These are phyloP conservation scores for Fusarium pseudocircinatum DNA, from an alignment of 2,329 filamentous ascomycete genomes.

Conservation along the genomic window DNA sequence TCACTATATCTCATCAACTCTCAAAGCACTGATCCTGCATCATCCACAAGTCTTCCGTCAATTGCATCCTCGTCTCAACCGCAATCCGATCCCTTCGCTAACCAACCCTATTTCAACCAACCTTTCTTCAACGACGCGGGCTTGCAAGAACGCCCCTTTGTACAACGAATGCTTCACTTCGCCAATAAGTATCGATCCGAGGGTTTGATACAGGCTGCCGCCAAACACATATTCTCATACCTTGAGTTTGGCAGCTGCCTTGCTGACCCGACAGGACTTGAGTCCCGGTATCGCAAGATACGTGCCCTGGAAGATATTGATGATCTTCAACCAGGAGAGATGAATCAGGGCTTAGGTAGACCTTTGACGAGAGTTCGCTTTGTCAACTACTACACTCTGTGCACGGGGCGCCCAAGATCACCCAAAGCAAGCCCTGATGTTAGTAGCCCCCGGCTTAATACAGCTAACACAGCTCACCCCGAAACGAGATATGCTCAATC, in stretches of 20 bases:
- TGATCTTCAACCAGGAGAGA: constrained; percentile 53
- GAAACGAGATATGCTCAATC: background rate
- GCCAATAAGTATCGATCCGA: constrained; percentile 80
- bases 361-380: constrained; percentile 72
- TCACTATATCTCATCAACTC: constrained; percentile 34
- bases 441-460: background rate
- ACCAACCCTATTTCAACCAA: constrained; percentile 79
- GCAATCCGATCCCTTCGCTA: constrained; percentile 69
- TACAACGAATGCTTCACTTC: constrained; percentile 77
- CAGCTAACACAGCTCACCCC: background rate
- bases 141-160: constrained; percentile 74
- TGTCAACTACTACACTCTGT: constrained; percentile 91
- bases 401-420: constrained; percentile 73
- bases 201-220: constrained; percentile 74
- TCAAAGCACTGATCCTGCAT: constrained; percentile 23
- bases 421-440: constrained; percentile 36
- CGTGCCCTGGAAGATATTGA: constrained; percentile 77
- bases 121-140: constrained; percentile 78
- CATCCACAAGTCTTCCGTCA: constrained; percentile 30
- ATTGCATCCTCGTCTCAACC: constrained; percentile 30
- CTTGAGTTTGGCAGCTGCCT: constrained; percentile 85
- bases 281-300: constrained; percentile 74
- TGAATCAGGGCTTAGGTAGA: constrained; percentile 20
- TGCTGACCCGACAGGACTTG: constrained; percentile 77
- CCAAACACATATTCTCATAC: constrained; percentile 79